A percentile compares a stretch with the other conserved stretches of the same genome.
Evolutionary conservation across 768 basidiomycete genomes (phyloP).

Genomic region (Leccinum fibrillosum): DNA sequence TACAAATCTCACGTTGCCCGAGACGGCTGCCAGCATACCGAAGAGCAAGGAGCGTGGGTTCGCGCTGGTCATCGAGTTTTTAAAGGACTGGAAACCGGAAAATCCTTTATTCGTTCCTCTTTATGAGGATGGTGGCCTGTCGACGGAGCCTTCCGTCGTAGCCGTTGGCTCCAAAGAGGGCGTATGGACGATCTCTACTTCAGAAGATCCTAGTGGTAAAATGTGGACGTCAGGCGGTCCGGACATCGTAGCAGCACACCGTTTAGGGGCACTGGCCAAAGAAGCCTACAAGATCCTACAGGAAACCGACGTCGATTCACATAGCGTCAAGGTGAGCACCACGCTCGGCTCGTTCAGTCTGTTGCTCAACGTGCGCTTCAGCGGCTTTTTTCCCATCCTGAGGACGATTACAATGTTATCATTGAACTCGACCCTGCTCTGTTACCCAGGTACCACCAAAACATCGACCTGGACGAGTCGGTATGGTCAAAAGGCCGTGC

Average conservation of each 20-base stretch:
- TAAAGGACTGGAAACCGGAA: slow-evolving; percentile 85
- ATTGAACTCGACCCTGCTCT: too few relatives aligned
- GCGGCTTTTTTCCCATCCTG: slow-evolving; percentile 85
- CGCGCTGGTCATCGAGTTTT: slow-evolving; percentile 62
- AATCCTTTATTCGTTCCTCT: slow-evolving; percentile 72
- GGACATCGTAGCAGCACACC: slow-evolving; percentile 65
- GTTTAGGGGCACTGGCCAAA: slow-evolving; percentile 68
- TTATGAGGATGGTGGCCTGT: slow-evolving; percentile 36
- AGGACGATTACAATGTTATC: slow-evolving; percentile 49
- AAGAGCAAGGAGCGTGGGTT: slow-evolving; percentile 81
- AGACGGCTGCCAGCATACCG: slow-evolving; percentile 48
- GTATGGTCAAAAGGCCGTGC: too few relatives aligned
- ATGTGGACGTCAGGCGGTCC: slow-evolving; percentile 75
- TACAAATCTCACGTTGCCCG: slow-evolving; percentile 31
- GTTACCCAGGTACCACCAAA: too few relatives aligned
- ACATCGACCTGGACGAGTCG: too few relatives aligned
- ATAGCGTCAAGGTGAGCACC: slow-evolving; percentile 57
- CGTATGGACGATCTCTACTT: slow-evolving; percentile 80
- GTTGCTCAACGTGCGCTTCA: slow-evolving; percentile 1
- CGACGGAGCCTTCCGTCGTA: slow-evolving; percentile 12
- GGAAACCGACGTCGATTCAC: slow-evolving; percentile 45
- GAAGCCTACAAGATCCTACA: slow-evolving; percentile 67
- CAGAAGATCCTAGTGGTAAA: slow-evolving; percentile 66
- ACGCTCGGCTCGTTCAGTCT: not conserved
- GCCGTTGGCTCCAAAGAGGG: slow-evolving; percentile 37